phyloP scores from a whole-genome alignment of 768 basidiomycete species.

The Fomitopsis serialis region DNA sequence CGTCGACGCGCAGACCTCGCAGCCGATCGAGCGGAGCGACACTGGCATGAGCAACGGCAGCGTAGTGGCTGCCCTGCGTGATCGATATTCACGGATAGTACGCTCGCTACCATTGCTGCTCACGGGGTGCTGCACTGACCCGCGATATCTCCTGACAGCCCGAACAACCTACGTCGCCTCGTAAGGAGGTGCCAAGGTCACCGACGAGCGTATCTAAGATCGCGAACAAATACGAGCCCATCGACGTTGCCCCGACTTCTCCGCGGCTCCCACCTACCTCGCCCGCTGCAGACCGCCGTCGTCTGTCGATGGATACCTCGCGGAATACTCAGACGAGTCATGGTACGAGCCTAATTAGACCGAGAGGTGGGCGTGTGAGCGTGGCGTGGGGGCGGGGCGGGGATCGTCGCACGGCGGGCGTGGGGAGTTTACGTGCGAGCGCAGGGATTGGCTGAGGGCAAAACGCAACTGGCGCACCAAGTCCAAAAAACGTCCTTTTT shows the following conservation, averaged over 20 bases:
- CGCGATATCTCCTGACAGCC: constrained; percentile 29
- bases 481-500: no score
- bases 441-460: no score
- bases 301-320: no score
- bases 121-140: neutral
- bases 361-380: no score
- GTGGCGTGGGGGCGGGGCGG: no score
- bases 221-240: constrained; percentile 54
- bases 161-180: constrained; percentile 46
- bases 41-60: constrained; percentile 49
- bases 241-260: constrained; percentile 31
- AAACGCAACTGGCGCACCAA: no score
- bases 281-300: constrained; percentile 22
- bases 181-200: constrained; percentile 57
- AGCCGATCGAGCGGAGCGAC: constrained; percentile 42
- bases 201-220: constrained; percentile 60
- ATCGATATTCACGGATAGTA: constrained; percentile 55
- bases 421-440: no score
- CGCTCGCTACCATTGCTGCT: constrained; percentile 18
- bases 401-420: no score
- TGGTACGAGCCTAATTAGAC: no score
- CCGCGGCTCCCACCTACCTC: constrained; percentile 34
- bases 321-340: no score
- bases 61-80: constrained; percentile 66
- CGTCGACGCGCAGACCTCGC: constrained; percentile 5